These are phyloP conservation scores for Xylariaceae sp. DNA, from an alignment of 2,329 filamentous ascomycete genomes.

Conservation along the genomic window DNA sequence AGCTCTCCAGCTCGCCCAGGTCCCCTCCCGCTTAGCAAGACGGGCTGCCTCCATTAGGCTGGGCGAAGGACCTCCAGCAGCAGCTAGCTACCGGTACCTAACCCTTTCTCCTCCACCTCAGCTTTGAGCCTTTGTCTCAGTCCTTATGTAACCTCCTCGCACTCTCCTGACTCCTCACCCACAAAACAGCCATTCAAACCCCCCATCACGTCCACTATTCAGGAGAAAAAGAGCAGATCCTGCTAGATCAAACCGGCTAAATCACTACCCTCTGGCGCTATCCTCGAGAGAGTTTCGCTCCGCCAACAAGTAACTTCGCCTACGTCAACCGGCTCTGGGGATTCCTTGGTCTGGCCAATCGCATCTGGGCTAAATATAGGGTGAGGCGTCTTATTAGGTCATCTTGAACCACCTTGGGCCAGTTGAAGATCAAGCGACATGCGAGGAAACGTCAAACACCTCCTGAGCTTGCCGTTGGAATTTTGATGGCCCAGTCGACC, in stretches of 20 bases:
- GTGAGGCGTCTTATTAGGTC: conserved; percentile 21
- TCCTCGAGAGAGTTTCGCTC: conserved; percentile 14
- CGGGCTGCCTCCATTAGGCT: no score
- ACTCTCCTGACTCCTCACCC: background rate
- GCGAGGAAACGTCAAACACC: conserved; percentile 25
- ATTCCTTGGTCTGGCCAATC: conserved; percentile 8
- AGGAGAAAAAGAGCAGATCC: background rate
- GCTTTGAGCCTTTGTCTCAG: background rate
- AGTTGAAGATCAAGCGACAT: conserved; percentile 21
- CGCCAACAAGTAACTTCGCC: conserved; percentile 11
- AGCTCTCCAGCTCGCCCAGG: background rate
- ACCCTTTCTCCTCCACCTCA: conserved; percentile 8
- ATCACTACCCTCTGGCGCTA: background rate
- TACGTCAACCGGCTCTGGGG: conserved; percentile 9
- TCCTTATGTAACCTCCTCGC: background rate
- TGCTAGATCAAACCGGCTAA: background rate
- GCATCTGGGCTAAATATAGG: conserved; percentile 5
- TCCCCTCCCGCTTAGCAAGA: no score
- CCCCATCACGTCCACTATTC: no score
- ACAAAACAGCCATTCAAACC: no score
- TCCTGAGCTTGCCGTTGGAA: conserved; percentile 11
- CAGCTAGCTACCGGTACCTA: conserved; percentile 1
- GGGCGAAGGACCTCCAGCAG: no score
- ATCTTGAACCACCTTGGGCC: conserved; percentile 13
- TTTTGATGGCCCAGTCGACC: conserved; percentile 5